Base-by-base conservation (phyloP, 176 grass and related monocot species). In the Oropetium thomaeum region DNA sequence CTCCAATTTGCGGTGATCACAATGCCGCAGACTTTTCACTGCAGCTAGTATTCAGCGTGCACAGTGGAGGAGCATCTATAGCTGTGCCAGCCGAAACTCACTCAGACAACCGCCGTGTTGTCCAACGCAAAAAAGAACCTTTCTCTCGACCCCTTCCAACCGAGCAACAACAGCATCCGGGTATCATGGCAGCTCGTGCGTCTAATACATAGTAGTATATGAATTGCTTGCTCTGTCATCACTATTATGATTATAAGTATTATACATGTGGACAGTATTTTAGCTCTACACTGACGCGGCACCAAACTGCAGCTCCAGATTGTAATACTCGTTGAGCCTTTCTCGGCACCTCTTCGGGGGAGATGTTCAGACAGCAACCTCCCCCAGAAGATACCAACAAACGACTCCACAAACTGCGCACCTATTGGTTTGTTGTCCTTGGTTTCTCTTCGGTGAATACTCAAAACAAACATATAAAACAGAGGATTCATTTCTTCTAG, bases 381-480 rank as follows among this genome's bases (percentile, higher is more conserved):
- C 73, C 52, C 52, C 82, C 71, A 60, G 59, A 81, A 79, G 73
- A 39, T 53, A 85, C 64, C 74, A 89, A 70, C 74, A 89, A 70
- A 39, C 73, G 54, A 64, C 49, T 58, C 63, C 54, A 66, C 70
- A 66, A 12, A 62, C 67, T 79, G 73, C 79, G n/a, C 83, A 63
- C 47, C 68, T 73, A 71, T 71, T 61, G 15, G 39, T 41, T 78
- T 48, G 42, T 59, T 40, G 40, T 45, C 69, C 67, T 53, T 51
- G 47, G 38, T 39, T 62, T 44, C 65, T 29, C 39, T 69, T 85
- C n/a, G 75, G 83, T 83, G 62, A 25, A 5, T 65, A 65, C 73
- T 30, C 75, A 19, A 83, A 74, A 23, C 67, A 31, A 79, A 58
- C 57, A 68, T 39, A 14, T 27, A n/a, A 57, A 70, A 77, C 65